Percentiles rank a stretch among this genome's conserved stretches.
Conservation (phyloP, 1,284 basidiomycete genomes). For the Boletus sp. region DNA sequence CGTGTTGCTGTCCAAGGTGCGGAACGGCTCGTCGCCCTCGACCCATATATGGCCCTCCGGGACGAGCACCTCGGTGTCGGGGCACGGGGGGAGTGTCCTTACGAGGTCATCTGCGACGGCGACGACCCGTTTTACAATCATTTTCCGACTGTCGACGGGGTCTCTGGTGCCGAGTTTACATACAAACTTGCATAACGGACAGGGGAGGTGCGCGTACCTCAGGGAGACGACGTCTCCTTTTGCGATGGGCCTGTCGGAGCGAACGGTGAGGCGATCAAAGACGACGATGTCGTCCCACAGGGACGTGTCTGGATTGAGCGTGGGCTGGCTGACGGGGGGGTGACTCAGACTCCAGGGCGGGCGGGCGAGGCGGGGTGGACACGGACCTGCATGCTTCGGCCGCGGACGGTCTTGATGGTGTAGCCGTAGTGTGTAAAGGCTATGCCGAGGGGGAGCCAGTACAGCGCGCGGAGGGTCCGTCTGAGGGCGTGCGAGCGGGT, state of each 20-base stretch:
- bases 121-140: constrained; percentile 66
- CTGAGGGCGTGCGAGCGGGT: no score
- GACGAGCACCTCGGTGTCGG: constrained; percentile 50
- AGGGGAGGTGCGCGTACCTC: constrained; percentile 36
- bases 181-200: background rate
- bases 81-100: constrained; percentile 58
- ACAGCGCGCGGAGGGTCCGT: constrained; percentile 34
- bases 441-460: constrained; percentile 56
- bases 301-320: constrained; percentile 69
- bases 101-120: constrained; percentile 63
- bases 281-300: constrained; percentile 56
- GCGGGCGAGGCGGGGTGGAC: background rate
- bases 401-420: constrained; percentile 52
- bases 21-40: constrained; percentile 49
- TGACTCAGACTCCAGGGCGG: background rate
- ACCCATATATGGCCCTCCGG: constrained; percentile 69
- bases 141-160: constrained; percentile 50
- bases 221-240: constrained; percentile 67
- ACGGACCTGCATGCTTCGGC: constrained; percentile 73
- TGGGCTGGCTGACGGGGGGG: constrained; percentile 54
- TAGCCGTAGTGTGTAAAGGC: constrained; percentile 51
- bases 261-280: constrained; percentile 53
- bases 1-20: constrained; percentile 67
- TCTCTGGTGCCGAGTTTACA: constrained; percentile 43
- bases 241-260: constrained; percentile 35